phyloP scores from a whole-genome alignment of 768 basidiomycete genomes.

The Lactifluus subvellereus region DNA sequence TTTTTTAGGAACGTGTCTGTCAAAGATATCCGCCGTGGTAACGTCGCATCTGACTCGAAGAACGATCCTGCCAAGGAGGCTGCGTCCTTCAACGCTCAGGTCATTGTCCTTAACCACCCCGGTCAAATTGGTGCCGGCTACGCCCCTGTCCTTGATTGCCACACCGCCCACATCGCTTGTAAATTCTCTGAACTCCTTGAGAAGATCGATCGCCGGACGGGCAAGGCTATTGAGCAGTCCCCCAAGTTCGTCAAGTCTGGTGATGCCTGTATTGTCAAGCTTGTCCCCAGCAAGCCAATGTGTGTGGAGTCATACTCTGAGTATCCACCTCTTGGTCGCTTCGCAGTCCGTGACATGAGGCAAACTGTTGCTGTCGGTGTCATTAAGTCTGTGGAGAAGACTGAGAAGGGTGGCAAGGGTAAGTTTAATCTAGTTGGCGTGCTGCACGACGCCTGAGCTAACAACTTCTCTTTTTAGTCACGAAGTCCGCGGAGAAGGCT shows the following conservation, averaged over 20 bases:
- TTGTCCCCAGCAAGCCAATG: slow-evolving; percentile 95
- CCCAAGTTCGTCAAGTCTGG: slow-evolving; percentile 99
- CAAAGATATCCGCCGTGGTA: slow-evolving; percentile 99
- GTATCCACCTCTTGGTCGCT: slow-evolving; percentile 99
- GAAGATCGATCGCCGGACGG: slow-evolving; percentile 99
- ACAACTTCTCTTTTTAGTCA: slow-evolving; percentile 44
- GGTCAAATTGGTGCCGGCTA: slow-evolving; percentile 99
- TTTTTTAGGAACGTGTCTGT: slow-evolving; percentile 92
- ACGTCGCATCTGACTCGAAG: slow-evolving; percentile 99
- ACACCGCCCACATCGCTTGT: slow-evolving; percentile 99
- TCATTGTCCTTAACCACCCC: slow-evolving; percentile 99
- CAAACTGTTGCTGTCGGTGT: slow-evolving; percentile 98
- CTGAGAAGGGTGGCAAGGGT: slow-evolving; percentile 89
- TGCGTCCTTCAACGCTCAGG: slow-evolving; percentile 98
- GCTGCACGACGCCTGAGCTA: slow-evolving; percentile 14
- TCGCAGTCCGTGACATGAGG: slow-evolving; percentile 99
- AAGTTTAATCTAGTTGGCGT: slow-evolving; percentile 30
- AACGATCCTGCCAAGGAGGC: slow-evolving; percentile 99
- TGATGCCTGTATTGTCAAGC: slow-evolving; percentile 98
- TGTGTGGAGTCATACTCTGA: slow-evolving; percentile 91
- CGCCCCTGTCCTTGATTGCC: slow-evolving; percentile 98
- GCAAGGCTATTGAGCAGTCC: slow-evolving; percentile 78
- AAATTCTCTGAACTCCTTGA: slow-evolving; percentile 98
- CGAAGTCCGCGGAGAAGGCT: slow-evolving; percentile 95
- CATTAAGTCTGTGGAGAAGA: slow-evolving; percentile 97